Conservation (phyloP, 768 basidiomycete genomes). For the Termitomyces sp. region DNA sequence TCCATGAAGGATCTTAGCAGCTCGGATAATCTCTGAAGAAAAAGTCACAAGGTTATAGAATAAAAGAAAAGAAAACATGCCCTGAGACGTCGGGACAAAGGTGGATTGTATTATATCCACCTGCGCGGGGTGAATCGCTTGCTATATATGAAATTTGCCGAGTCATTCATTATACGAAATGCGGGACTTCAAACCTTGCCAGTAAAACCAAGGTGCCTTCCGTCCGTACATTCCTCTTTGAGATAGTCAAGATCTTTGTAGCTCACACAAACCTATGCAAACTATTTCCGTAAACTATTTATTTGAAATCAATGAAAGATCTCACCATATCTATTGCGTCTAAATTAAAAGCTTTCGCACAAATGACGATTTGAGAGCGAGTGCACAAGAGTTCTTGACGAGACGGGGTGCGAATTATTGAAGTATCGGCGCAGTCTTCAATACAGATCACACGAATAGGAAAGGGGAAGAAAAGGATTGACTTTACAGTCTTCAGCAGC, state of each 20-base stretch:
- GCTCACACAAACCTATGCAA: conserved; percentile 73
- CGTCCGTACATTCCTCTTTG: conserved; percentile 73
- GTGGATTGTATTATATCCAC: conserved; percentile 70
- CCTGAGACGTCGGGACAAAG: conserved; percentile 70
- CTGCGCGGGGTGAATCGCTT: conserved; percentile 92
- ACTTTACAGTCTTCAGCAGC: conserved; percentile 88
- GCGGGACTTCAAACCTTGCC: conserved; percentile 53
- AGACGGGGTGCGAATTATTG: conserved; percentile 69
- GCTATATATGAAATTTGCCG: conserved; percentile 35
- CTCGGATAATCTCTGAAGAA: conserved; percentile 60
- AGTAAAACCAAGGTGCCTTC: conserved; percentile 78
- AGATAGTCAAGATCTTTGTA: conserved; percentile 70
- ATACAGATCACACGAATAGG: conserved; percentile 1
- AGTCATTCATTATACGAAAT: not conserved
- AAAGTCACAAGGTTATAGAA: not conserved
- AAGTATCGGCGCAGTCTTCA: conserved; percentile 85
- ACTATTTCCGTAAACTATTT: not conserved
- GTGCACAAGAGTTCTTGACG: conserved; percentile 78
- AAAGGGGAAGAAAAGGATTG: not conserved
- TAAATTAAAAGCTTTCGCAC: conserved; percentile 78
- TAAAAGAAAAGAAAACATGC: conserved; percentile 26
- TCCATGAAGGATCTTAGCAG: conserved; percentile 60
- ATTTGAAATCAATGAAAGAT: not conserved
- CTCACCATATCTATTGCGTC: conserved; percentile 88
- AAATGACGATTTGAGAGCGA: conserved; percentile 74